phyloP scores from a whole-genome alignment of 208 protist genomes.

The Wallacemonas sp. region DNA sequence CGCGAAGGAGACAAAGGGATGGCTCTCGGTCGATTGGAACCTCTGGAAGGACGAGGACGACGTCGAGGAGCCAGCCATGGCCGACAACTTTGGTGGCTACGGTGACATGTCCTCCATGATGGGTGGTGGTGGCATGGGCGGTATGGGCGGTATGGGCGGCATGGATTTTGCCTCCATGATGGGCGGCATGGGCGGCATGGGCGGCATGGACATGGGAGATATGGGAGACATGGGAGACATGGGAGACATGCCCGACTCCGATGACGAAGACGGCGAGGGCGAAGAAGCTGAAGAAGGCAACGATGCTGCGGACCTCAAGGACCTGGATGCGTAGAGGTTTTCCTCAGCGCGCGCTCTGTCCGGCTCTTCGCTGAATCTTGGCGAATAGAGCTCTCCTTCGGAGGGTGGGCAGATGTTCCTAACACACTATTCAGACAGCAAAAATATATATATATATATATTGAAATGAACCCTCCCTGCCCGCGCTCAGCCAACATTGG shows the following conservation, averaged over 20 bases:
- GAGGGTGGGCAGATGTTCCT: too few species aligned
- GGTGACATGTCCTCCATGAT: slow-evolving; percentile 78
- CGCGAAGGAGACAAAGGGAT: slow-evolving; percentile 69
- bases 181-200: slow-evolving; percentile 25
- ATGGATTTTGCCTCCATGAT: too few species aligned
- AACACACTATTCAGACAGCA: too few species aligned
- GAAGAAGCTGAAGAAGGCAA: slow-evolving; percentile 37
- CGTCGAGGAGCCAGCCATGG: slow-evolving; percentile 58
- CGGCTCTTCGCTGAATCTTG: too few species aligned
- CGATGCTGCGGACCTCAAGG: slow-evolving; percentile 48
- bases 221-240: slow-evolving; percentile 24
- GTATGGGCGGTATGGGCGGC: slow-evolving; percentile 56
- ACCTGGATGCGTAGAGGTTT: slow-evolving; percentile 44
- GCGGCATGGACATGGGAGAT: slow-evolving; percentile 14
- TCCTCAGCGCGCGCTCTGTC: neutral
- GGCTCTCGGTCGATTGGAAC: slow-evolving; percentile 91
- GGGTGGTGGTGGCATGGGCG: slow-evolving; percentile 54
- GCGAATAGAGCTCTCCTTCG: too few species aligned
- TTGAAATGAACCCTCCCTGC: too few species aligned
- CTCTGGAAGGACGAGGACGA: slow-evolving; percentile 93
- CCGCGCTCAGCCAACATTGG: too few species aligned
- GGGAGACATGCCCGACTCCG: slow-evolving; percentile 19
- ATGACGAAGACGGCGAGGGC: slow-evolving; percentile 22
- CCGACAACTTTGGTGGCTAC: slow-evolving; percentile 79
- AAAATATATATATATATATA: too few species aligned